Conservation (phyloP, 169 alveolate species). For the Besnoitia besnoiti region DNA sequence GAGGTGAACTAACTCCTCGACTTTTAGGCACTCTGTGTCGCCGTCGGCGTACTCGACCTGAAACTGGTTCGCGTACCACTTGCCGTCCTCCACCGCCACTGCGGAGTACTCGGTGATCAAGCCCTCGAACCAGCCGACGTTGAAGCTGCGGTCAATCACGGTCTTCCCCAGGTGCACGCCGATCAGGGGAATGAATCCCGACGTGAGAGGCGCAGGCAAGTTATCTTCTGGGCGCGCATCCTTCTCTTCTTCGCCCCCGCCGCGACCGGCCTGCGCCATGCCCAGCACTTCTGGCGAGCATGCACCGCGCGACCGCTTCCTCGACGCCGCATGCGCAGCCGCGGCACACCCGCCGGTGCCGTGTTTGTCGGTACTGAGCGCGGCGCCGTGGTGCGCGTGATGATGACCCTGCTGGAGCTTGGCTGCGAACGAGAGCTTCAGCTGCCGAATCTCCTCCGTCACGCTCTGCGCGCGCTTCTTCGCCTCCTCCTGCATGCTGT, state of each 20-base stretch:
- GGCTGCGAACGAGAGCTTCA: not conserved
- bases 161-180: constrained; percentile 69
- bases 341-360: constrained; percentile 9
- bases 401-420: constrained; percentile 12
- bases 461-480: constrained; percentile 38
- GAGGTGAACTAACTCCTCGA: constrained; percentile 56
- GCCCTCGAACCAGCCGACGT: constrained; percentile 58
- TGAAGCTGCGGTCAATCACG: constrained; percentile 51
- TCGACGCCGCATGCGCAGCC: not conserved
- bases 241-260: not conserved
- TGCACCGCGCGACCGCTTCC: not conserved
- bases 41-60: constrained; percentile 65
- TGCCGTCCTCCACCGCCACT: constrained; percentile 50
- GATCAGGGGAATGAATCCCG: constrained; percentile 64
- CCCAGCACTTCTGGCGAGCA: not conserved
- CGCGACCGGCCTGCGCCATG: not conserved
- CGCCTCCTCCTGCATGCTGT: constrained; percentile 61
- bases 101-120: constrained; percentile 53
- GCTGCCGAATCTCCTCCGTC: constrained; percentile 45
- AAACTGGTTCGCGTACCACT: constrained; percentile 61
- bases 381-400: constrained; percentile 36
- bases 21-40: constrained; percentile 52
- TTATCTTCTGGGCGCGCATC: not conserved
- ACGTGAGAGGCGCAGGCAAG: constrained; percentile 19
- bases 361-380: constrained; percentile 41